Evolutionary conservation across 2,329 filamentous ascomycete species (phyloP).

Genomic region (Rhynchosporium graminicola): DNA sequence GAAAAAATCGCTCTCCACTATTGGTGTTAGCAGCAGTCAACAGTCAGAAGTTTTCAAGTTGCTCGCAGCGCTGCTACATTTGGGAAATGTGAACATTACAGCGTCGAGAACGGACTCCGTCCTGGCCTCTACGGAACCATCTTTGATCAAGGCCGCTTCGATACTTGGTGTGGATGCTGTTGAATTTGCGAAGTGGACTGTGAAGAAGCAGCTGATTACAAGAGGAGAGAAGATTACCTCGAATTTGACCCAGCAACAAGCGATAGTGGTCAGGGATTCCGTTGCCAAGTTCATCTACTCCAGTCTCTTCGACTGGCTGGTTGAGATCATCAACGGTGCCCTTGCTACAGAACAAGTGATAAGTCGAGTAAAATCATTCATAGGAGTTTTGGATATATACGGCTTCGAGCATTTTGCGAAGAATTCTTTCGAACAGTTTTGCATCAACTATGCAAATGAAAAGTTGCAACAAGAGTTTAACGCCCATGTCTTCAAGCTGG

Average conservation of each 20-base stretch:
- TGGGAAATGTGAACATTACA: slow-evolving; percentile 95
- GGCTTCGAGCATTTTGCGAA: slow-evolving; percentile 99
- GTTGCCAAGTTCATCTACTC: slow-evolving; percentile 99
- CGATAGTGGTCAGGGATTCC: slow-evolving; percentile 90
- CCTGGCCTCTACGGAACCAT: slow-evolving; percentile 76
- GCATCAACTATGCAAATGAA: slow-evolving; percentile 99
- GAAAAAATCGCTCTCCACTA: slow-evolving; percentile 80
- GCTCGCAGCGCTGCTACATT: slow-evolving; percentile 85
- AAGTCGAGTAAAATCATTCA: slow-evolving; percentile 81
- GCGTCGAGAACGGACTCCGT: slow-evolving; percentile 87
- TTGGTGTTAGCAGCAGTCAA: slow-evolving; percentile 74
- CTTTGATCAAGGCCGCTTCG: slow-evolving; percentile 75
- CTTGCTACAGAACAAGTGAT: slow-evolving; percentile 88
- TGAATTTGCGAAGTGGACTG: slow-evolving; percentile 95
- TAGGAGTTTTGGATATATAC: slow-evolving; percentile 98
- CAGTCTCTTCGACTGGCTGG: slow-evolving; percentile 96
- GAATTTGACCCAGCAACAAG: slow-evolving; percentile 90
- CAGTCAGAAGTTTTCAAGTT: slow-evolving; percentile 88
- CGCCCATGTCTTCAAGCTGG: slow-evolving; percentile 97
- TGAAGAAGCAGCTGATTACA: slow-evolving; percentile 97
- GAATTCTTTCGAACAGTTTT: slow-evolving; percentile 99
- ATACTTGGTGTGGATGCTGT: slow-evolving; percentile 84
- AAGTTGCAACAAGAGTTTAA: slow-evolving; percentile 99
- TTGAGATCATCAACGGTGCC: slow-evolving; percentile 93
- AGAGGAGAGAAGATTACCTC: slow-evolving; percentile 97